Conservation (phyloP, 805 yeast species). For the Nakazawaea populi region DNA sequence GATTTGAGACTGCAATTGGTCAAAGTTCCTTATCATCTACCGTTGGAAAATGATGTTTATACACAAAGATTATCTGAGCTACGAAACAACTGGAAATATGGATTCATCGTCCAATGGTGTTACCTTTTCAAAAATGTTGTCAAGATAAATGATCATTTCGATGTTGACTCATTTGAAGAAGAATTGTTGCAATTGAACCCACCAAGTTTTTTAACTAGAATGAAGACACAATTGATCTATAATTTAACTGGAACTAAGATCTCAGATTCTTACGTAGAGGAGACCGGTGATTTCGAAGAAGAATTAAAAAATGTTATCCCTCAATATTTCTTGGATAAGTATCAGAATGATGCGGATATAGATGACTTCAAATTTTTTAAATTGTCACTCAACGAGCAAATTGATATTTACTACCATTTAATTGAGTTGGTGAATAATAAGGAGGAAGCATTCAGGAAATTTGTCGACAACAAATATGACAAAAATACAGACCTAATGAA, state of each 20-base stretch:
- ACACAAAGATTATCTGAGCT: constrained; percentile 21
- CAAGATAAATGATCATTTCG: constrained; percentile 47
- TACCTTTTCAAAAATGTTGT: constrained; percentile 45
- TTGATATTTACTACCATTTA: constrained; percentile 41
- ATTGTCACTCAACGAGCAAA: constrained; percentile 38
- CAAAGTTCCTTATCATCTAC: constrained; percentile 32
- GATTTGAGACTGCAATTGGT: constrained; percentile 30
- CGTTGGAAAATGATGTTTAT: constrained; percentile 33
- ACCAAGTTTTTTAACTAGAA: constrained; percentile 33
- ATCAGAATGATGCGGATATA: constrained; percentile 14
- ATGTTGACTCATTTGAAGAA: constrained; percentile 55
- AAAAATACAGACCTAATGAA: constrained; percentile 21
- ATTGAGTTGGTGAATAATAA: constrained; percentile 34
- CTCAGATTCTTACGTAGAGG: constrained; percentile 16
- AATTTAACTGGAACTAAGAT: constrained; percentile 30
- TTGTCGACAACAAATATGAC: constrained; percentile 33
- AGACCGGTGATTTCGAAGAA: constrained; percentile 20
- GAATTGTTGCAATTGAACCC: constrained; percentile 46
- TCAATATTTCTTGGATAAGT: constrained; percentile 9
- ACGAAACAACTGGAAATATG: constrained; percentile 31
- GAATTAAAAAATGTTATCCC: constrained; percentile 13
- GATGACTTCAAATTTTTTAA: constrained; percentile 27
- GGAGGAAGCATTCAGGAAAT: constrained; percentile 39
- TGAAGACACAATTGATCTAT: constrained; percentile 36
- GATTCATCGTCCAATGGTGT: constrained; percentile 49